These are phyloP conservation scores for Mycena sanguinolenta DNA, from an alignment of 768 basidiomycete species.

Conservation along the genomic window DNA sequence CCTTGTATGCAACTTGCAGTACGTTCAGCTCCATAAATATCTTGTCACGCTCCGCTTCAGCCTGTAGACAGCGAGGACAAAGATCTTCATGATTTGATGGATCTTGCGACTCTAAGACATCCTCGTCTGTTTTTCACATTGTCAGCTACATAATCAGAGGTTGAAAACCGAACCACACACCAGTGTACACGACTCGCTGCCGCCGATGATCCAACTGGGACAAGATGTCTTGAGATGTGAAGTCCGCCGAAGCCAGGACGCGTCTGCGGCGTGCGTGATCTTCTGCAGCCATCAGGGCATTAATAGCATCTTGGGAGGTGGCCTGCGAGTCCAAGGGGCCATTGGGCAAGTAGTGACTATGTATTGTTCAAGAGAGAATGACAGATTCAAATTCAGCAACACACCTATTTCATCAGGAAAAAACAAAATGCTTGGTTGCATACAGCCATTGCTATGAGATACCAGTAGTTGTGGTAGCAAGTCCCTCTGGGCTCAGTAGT, in stretches of 20 bases:
- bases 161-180: not conserved
- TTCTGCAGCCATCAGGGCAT: not conserved
- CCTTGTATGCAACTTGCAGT: too few relatives aligned
- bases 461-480: too few relatives aligned
- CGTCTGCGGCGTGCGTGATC: not conserved
- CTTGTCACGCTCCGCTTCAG: not conserved
- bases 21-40: too few relatives aligned
- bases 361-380: not conserved
- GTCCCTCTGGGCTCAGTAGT: too few relatives aligned
- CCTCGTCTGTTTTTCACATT: too few relatives aligned
- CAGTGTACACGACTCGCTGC: not conserved
- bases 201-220: not conserved
- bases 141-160: not conserved
- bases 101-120: too few relatives aligned
- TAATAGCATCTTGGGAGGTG: not conserved
- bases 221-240: not conserved
- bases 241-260: not conserved
- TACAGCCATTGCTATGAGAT: too few relatives aligned
- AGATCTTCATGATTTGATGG: not conserved
- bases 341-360: not conserved
- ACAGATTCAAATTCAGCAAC: not conserved
- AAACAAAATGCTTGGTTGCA: too few relatives aligned
- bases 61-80: not conserved
- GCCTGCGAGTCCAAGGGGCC: not conserved
- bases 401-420: too few relatives aligned